Conservation (phyloP, 306 rosid genomes). For the Sesbania bispinosa region DNA sequence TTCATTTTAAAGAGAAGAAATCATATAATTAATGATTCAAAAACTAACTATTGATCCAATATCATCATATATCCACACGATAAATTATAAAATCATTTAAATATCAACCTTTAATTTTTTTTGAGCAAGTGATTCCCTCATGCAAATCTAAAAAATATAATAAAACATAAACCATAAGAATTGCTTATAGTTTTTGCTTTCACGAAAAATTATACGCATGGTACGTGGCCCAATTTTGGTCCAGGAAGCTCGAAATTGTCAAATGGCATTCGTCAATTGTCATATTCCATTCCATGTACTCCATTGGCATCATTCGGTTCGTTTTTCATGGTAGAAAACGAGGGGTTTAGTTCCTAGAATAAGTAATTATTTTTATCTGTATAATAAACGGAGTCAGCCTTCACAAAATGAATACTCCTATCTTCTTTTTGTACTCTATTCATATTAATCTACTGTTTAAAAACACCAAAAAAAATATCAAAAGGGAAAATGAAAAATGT, state of each 20-base stretch:
- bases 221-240: slow-evolving; percentile 3
- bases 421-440: too few species aligned
- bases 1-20: too few species aligned
- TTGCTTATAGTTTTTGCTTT: background rate
- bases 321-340: background rate
- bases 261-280: background rate
- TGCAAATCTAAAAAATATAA: too few species aligned
- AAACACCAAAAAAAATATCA: background rate
- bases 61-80: too few species aligned
- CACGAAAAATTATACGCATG: background rate
- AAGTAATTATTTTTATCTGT: background rate
- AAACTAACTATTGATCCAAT: too few species aligned
- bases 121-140: too few species aligned
- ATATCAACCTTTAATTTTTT: too few species aligned
- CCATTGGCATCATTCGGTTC: background rate
- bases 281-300: slow-evolving; percentile 19
- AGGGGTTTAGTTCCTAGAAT: background rate
- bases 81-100: too few species aligned
- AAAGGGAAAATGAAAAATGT: background rate
- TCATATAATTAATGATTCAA: too few species aligned
- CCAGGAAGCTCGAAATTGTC: background rate
- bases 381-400: background rate
- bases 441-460: background rate
- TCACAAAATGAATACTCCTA: background rate
- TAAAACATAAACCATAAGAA: too few species aligned